phyloP scores from a whole-genome alignment of 129 eudicot genomes.

The Flaveria brownii region DNA sequence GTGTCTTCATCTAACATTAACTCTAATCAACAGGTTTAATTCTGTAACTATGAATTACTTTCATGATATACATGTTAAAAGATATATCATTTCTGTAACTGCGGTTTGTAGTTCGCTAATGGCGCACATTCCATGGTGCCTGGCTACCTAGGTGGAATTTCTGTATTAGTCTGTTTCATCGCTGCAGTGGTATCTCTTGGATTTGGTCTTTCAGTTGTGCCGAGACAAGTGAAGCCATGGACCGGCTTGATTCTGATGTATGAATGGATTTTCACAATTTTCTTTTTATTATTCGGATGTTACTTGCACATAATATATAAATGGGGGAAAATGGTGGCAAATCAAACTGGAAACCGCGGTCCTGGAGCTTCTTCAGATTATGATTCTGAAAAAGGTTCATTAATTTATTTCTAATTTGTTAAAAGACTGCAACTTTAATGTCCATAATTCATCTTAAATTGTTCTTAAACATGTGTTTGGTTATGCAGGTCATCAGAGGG shows the following conservation, averaged over 20 bases:
- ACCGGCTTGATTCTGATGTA: conserved; percentile 88
- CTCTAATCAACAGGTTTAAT: conserved; percentile 58
- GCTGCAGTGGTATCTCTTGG: conserved; percentile 68
- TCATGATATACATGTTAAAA: not conserved
- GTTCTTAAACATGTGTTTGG: conserved; percentile 7
- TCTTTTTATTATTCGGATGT: conserved; percentile 75
- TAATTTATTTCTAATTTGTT: not conserved
- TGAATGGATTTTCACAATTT: conserved; percentile 84
- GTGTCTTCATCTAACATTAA: conserved; percentile 62
- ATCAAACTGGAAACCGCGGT: conserved; percentile 49
- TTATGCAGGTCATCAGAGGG: conserved; percentile 73
- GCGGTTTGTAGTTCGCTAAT: conserved; percentile 46
- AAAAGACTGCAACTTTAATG: not conserved
- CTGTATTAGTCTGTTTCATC: conserved; percentile 62
- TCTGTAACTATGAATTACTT: not conserved
- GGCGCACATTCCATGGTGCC: conserved; percentile 70
- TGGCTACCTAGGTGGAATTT: conserved; percentile 60
- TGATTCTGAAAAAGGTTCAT: conserved; percentile 78
- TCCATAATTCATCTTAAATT: not conserved
- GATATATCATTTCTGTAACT: not conserved
- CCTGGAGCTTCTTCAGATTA: conserved; percentile 59
- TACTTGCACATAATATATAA: conserved; percentile 58
- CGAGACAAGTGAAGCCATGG: conserved; percentile 93
- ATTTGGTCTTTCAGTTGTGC: conserved; percentile 66
- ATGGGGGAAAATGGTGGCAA: conserved; percentile 78